Evolutionary conservation across 2,329 filamentous ascomycete genomes (phyloP), one percentile per base, ranked within the genome.

Genomic region (Pseudogymnoascus sp.): DNA sequence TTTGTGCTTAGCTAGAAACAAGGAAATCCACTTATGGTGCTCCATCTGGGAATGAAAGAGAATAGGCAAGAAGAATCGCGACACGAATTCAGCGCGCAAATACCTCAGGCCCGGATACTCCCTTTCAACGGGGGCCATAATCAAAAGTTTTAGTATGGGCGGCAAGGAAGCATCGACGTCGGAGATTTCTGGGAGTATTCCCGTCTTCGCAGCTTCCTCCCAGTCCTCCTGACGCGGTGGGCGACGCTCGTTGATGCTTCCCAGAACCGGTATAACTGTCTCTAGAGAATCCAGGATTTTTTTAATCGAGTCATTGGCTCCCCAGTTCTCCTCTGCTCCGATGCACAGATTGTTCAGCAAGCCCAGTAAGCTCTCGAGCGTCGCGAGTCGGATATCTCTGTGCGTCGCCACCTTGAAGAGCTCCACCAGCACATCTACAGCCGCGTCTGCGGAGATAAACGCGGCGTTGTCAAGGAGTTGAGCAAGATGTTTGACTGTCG

Each of bases 401-500:
- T 78, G 76, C 4, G 68, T 68, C 3, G 67, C 65, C 11, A 63
- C 68, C 4, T 63, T 63, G 2, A 74, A 65, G 5, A 77, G 63
- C 4, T 63, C 64, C 1, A 65, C 58, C 4, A 78, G 65, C 0
- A 76, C 63, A 0, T 69, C 67, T 4, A 28, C 22, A 16, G 73
- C 63, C 14, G 66, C 65, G 0, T 67, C 60, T 14, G 71, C 65
- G 5, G 71, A 69, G 8, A 77, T 66, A 36, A 73, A 74, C 0
- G 70, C 63, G 0, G 73, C 66, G 8, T 68, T 64, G 5, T 71
- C 62, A 14, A 78, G 65, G 2, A 77, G 60, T 62, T 77, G 71
- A 1, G 74, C 74, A 1, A 78, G 68, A 41, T 74, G 68, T 58
- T 78, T 78, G 50, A 76, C 69, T 1, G 76, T 78, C 0, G 75